A percentile compares a stretch with the other conserved stretches of the same genome.
These are phyloP conservation scores for Pouteria glomerata DNA, from an alignment of 148 eudicot genomes.

Conservation along the genomic window DNA sequence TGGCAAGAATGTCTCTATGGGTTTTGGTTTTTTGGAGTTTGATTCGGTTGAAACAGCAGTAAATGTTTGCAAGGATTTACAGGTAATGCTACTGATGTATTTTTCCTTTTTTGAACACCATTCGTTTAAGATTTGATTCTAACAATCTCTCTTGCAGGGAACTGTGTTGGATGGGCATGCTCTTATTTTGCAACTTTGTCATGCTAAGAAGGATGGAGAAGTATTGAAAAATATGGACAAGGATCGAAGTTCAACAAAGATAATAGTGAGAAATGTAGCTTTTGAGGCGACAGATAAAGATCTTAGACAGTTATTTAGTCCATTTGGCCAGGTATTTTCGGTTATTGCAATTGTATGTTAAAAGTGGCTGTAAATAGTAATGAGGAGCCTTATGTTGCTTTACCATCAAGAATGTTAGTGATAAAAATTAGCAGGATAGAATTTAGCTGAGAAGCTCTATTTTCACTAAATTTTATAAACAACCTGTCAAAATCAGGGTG, in stretches of 20 bases:
- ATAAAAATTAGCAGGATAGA: background rate
- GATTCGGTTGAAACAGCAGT: constrained; percentile 76
- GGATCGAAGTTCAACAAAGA: constrained; percentile 81
- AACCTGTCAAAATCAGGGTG: background rate
- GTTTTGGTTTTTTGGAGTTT: constrained; percentile 92
- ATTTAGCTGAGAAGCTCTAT: background rate
- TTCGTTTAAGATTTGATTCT: background rate
- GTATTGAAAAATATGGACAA: constrained; percentile 41
- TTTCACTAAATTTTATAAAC: background rate
- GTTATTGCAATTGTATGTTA: background rate
- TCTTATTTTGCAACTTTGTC: constrained; percentile 74
- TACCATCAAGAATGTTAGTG: background rate
- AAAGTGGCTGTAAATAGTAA: background rate
- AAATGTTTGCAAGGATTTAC: constrained; percentile 69
- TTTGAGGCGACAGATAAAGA: constrained; percentile 98
- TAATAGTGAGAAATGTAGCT: constrained; percentile 90
- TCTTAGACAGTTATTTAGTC: constrained; percentile 75
- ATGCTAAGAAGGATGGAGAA: constrained; percentile 54
- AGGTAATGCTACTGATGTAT: constrained; percentile 46
- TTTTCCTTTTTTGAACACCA: background rate
- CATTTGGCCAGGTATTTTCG: constrained; percentile 77
- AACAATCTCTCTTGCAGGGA: constrained; percentile 49
- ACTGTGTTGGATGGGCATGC: constrained; percentile 96
- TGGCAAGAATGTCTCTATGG: constrained; percentile 78
- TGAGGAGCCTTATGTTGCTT: background rate